A percentile compares a stretch with the other conserved stretches of the same genome.
Conservation (phyloP, 1,139 yeast species). For the Arxiozyma slooffiae region DNA sequence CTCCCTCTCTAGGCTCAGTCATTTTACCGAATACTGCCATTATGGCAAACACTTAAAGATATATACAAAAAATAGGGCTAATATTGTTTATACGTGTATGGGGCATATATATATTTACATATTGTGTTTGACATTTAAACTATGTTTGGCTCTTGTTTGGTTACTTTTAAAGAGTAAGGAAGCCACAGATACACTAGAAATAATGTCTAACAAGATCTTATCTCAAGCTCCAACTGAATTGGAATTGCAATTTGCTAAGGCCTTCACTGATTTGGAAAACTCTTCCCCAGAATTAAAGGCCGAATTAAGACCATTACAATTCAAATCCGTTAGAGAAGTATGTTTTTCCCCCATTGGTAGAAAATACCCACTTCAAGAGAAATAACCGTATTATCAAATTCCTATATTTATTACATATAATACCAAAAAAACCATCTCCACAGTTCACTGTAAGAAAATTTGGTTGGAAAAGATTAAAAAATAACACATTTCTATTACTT, state of each 20-base stretch:
- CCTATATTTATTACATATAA: too few relatives aligned
- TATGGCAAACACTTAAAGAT: neutral
- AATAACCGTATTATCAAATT: neutral
- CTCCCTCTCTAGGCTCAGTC: neutral
- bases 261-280: slow-evolving; percentile 92
- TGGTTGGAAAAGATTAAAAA: neutral
- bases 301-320: slow-evolving; percentile 96
- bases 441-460: neutral
- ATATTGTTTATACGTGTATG: neutral
- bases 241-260: slow-evolving; percentile 99
- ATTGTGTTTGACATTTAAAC: neutral
- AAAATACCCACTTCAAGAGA: neutral
- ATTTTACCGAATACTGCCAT: neutral
- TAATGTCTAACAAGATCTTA: slow-evolving; percentile 62
- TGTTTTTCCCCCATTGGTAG: slow-evolving; percentile 16
- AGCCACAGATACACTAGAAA: slow-evolving; percentile 1
- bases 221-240: slow-evolving; percentile 90
- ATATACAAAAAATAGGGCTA: neutral
- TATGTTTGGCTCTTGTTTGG: neutral
- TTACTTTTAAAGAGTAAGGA: neutral
- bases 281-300: slow-evolving; percentile 93
- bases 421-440: neutral
- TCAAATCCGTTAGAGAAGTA: slow-evolving; percentile 93
- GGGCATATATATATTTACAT: too few relatives aligned
- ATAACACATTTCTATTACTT: too few relatives aligned